Evolutionary conservation across 768 basidiomycete species (phyloP), one percentile per base, ranked within the genome.

Genomic region (Lactarius deliciosus): DNA sequence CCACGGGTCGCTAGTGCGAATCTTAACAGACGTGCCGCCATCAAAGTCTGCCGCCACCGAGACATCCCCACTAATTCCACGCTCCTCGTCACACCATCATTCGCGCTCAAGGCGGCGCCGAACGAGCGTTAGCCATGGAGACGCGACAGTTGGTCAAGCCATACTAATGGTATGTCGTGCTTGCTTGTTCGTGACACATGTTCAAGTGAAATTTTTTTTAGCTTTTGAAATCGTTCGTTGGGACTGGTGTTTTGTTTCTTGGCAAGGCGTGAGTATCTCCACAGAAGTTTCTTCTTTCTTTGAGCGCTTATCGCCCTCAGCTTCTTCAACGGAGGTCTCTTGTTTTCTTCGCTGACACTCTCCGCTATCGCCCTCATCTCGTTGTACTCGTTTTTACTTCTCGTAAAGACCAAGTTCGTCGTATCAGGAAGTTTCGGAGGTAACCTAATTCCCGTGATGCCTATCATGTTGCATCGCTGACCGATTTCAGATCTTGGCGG

Each of bases 401-500:
- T 99, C 60, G 86, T 96, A 47, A 82, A 89, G 75, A 87, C 94
- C 53, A 94, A 97, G 68, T 86, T 92, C 60, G 88, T 88, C 57
- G 91, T 98, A 18, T 88, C 90, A 7, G 96, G 96, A 15, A 92
- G 91, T 73, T 98, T 96, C 72, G 96, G 96, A 76, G 94, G 93
- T 92, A 66, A 59, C n/a, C 16, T 32, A 22, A 47, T 22, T 28
- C 41, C 38, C 62, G 5, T 3, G 5, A 70, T 41, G 70, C 57
- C 45, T 18, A 32, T 47, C 55, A 45, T 30, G 41, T 59, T 20
- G 10, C 32, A 40, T 62, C 25, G 40, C 60, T 30, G 18, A 59
- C 50, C 41, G 47, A 18, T 38, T 22, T 13, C 64, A 94, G 97
- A 98, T 73, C 95, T 99, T 63, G 97, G 97, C 34, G 97, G 97